Conservation (phyloP, 1,284 basidiomycete genomes). For the Leccinum insigne region DNA sequence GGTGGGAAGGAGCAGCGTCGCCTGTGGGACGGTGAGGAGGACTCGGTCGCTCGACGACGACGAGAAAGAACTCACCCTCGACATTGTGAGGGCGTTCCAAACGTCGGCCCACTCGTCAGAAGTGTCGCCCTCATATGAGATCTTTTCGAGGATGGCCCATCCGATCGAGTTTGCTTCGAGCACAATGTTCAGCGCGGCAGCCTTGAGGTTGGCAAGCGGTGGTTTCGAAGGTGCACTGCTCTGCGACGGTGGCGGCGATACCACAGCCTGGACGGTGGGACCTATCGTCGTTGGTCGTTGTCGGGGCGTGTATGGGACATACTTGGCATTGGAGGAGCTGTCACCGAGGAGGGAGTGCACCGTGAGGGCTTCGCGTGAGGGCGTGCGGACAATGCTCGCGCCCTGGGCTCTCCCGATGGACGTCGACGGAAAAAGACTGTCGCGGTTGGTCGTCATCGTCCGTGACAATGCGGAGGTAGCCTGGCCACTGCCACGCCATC, state of each 20-base stretch:
- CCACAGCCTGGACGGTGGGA: background rate
- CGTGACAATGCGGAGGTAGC: background rate
- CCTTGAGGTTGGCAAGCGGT: constrained; percentile 80
- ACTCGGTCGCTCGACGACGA: background rate
- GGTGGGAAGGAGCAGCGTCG: constrained; percentile 74
- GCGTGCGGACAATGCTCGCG: constrained; percentile 42
- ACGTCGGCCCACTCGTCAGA: constrained; percentile 74
- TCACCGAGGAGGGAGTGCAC: constrained; percentile 63
- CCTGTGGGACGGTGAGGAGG: constrained; percentile 44
- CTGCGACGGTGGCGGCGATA: background rate
- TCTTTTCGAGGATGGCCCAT: constrained; percentile 82
- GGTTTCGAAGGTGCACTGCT: constrained; percentile 40
- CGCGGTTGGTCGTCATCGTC: constrained; percentile 32
- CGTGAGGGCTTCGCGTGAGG: constrained; percentile 55
- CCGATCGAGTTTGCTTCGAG: constrained; percentile 71
- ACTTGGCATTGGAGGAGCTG: constrained; percentile 32
- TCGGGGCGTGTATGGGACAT: constrained; percentile 57
- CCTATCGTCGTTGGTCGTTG: constrained; percentile 54
- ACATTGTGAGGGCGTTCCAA: constrained; percentile 63
- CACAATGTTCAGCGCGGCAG: constrained; percentile 75
- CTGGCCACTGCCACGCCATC: background rate
- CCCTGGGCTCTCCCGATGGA: constrained; percentile 54
- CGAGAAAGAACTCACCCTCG: constrained; percentile 54
- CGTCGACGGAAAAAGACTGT: constrained; percentile 46
- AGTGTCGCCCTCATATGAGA: constrained; percentile 64